A percentile compares a stretch with the other conserved stretches of the same genome.
Evolutionary conservation across 208 protist genomes (phyloP).

Genomic region (Trypanosoma brucei): DNA sequence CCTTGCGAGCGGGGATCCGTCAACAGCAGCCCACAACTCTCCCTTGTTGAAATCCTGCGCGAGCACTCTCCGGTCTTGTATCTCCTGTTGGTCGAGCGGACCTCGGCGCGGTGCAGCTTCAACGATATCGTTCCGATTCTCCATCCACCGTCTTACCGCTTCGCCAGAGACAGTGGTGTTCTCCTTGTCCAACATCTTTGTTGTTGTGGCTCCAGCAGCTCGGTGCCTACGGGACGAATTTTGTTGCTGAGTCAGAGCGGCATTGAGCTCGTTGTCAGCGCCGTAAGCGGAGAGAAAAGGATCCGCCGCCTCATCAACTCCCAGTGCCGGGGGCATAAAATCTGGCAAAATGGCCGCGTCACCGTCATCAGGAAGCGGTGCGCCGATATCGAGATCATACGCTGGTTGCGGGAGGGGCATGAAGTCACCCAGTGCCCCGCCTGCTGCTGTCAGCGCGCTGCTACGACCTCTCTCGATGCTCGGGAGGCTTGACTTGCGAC

Average conservation of each 20-base stretch:
- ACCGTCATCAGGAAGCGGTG: slow-evolving; percentile 67
- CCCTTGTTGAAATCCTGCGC: slow-evolving; percentile 15
- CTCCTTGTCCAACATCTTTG: slow-evolving; percentile 56
- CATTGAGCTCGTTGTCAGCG: background rate
- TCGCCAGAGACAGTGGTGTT: slow-evolving; percentile 72
- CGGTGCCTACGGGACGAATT: slow-evolving; percentile 7
- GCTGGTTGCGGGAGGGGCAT: slow-evolving; percentile 39
- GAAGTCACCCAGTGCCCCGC: slow-evolving; percentile 17
- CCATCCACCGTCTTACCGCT: slow-evolving; percentile 58
- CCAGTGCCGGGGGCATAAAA: slow-evolving; percentile 23
- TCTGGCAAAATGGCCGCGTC: slow-evolving; percentile 36
- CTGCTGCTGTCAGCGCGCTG: slow-evolving; percentile 29
- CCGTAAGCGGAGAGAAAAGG: slow-evolving; percentile 29
- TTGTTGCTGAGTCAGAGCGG: too few species aligned
- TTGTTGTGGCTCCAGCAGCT: slow-evolving; percentile 11
- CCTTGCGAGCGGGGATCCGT: slow-evolving; percentile 27
- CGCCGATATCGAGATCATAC: slow-evolving; percentile 80
- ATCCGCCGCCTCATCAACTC: slow-evolving; percentile 10
- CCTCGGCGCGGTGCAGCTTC: slow-evolving; percentile 55
- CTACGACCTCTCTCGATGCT: slow-evolving; percentile 84
- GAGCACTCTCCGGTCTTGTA: slow-evolving; percentile 45
- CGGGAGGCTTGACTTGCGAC: slow-evolving; percentile 76
- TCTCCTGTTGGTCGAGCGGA: slow-evolving; percentile 58
- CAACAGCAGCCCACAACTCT: slow-evolving; percentile 26
- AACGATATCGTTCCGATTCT: slow-evolving; percentile 60